Evolutionary conservation across 805 yeast genomes (phyloP).

Genomic region (Kregervanrija pseudodelftensis): DNA sequence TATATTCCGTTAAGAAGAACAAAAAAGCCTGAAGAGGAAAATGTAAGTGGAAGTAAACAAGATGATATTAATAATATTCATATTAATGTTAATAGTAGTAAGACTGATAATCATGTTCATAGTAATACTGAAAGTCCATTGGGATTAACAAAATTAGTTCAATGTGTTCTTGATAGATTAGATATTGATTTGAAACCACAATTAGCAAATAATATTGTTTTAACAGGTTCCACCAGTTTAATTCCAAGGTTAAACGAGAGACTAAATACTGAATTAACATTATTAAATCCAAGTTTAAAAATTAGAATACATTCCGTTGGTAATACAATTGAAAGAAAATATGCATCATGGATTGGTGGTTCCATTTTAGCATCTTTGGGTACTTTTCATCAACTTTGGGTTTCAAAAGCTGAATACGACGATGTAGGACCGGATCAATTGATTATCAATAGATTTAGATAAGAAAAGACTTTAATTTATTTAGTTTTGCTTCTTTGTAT

Average conservation of each 20-base stretch:
- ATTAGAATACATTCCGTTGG: constrained; percentile 81
- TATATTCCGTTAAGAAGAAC: constrained; percentile 69
- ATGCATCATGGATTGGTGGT: constrained; percentile 89
- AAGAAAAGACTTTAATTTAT: constrained; percentile 6
- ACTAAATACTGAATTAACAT: constrained; percentile 60
- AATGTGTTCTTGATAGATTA: constrained; percentile 46
- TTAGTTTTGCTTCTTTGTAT: not conserved
- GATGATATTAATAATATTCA: constrained; percentile 11
- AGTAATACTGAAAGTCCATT: constrained; percentile 14
- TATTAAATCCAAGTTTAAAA: constrained; percentile 75
- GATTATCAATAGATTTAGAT: constrained; percentile 77
- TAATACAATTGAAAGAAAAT: constrained; percentile 65
- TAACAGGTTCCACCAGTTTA: constrained; percentile 79
- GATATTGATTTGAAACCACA: constrained; percentile 84
- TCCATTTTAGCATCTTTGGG: constrained; percentile 83
- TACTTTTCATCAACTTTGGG: constrained; percentile 94
- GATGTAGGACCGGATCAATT: constrained; percentile 83
- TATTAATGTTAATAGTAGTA: constrained; percentile 25
- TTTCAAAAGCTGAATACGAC: constrained; percentile 76
- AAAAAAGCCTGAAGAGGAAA: constrained; percentile 31
- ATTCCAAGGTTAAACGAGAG: constrained; percentile 79
- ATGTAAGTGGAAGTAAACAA: constrained; percentile 20
- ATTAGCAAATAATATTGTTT: constrained; percentile 78
- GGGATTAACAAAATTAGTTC: constrained; percentile 53
- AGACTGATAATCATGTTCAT: not conserved